These are phyloP conservation scores for Xenoacremonium recifei DNA, from an alignment of 2,329 filamentous ascomycete species.

Conservation along the genomic window DNA sequence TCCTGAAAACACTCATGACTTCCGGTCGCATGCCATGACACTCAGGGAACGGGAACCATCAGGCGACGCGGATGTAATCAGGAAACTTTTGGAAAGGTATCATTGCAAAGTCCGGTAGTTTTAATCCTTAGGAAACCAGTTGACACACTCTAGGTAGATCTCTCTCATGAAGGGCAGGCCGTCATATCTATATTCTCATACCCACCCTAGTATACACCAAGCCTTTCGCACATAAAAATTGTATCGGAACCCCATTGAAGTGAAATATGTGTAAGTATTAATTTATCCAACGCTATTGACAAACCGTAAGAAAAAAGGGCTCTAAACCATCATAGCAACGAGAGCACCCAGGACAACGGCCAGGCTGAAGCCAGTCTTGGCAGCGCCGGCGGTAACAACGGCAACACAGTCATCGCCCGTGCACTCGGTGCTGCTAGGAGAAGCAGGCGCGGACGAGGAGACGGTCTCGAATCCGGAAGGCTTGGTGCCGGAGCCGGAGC, in stretches of 20 bases:
- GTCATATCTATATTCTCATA: constrained; percentile 1
- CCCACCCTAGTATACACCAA: constrained; percentile 1
- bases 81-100: background rate
- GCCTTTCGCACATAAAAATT: background rate
- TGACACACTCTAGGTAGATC: constrained; percentile 1
- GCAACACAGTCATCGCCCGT: constrained; percentile 2
- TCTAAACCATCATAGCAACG: constrained; percentile 13
- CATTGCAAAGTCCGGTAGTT: constrained; percentile 1
- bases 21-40: too few relatives aligned
- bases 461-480: constrained; percentile 4
- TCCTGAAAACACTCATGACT: too few relatives aligned
- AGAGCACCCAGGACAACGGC: constrained; percentile 7
- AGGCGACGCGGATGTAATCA: too few relatives aligned
- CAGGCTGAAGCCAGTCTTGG: constrained; percentile 10
- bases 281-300: constrained; percentile 9
- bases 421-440: background rate
- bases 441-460: background rate
- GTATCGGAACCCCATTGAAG: background rate
- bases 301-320: constrained; percentile 1
- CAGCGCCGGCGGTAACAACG: constrained; percentile 8
- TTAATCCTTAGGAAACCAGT: background rate
- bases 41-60: too few relatives aligned
- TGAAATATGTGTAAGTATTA: constrained; percentile 6
- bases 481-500: constrained; percentile 1
- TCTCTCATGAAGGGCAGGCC: constrained; percentile 2